Evolutionary conservation across 2,329 filamentous ascomycete species (phyloP).

Genomic region (Neofusicoccum sp.): DNA sequence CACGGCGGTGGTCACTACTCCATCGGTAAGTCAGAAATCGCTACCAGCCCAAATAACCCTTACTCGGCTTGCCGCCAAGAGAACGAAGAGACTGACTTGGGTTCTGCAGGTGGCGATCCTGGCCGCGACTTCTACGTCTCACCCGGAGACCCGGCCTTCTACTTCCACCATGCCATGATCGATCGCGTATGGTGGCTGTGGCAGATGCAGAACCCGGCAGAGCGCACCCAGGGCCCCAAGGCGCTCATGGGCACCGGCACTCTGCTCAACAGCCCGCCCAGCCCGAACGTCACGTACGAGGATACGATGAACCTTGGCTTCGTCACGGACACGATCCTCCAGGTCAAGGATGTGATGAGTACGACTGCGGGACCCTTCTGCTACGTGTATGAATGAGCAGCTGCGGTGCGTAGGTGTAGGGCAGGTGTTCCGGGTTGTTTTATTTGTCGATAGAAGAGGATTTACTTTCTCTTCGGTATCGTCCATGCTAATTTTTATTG

Average conservation of each 20-base stretch:
- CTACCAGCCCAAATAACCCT: too few relatives aligned
- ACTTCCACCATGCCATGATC: conserved; percentile 48
- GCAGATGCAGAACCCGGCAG: conserved; percentile 45
- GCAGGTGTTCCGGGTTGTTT: too few relatives aligned
- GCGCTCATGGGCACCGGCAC: conserved; percentile 41
- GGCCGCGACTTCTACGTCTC: conserved; percentile 47
- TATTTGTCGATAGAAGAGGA: too few relatives aligned
- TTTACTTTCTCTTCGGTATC: too few relatives aligned
- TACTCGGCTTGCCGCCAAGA: too few relatives aligned
- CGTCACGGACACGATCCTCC: conserved; percentile 21
- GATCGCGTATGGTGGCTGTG: conserved; percentile 52
- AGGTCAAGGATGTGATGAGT: conserved; percentile 41
- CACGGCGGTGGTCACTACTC: conserved; percentile 50
- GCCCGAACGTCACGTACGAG: conserved; percentile 46
- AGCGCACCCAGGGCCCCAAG: conserved; percentile 29
- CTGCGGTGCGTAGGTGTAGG: too few relatives aligned
- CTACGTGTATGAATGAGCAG: conserved; percentile 48
- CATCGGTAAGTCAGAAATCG: conserved; percentile 32
- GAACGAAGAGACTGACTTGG: too few relatives aligned
- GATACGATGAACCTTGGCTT: conserved; percentile 38
- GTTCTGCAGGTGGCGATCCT: conserved; percentile 41
- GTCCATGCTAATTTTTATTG: too few relatives aligned
- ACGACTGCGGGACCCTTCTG: conserved; percentile 47
- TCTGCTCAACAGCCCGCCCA: conserved; percentile 46
- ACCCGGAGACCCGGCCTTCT: conserved; percentile 42